These are phyloP conservation scores for Goffeauzyma gilvescens DNA, from an alignment of 768 basidiomycete genomes.

Conservation along the genomic window DNA sequence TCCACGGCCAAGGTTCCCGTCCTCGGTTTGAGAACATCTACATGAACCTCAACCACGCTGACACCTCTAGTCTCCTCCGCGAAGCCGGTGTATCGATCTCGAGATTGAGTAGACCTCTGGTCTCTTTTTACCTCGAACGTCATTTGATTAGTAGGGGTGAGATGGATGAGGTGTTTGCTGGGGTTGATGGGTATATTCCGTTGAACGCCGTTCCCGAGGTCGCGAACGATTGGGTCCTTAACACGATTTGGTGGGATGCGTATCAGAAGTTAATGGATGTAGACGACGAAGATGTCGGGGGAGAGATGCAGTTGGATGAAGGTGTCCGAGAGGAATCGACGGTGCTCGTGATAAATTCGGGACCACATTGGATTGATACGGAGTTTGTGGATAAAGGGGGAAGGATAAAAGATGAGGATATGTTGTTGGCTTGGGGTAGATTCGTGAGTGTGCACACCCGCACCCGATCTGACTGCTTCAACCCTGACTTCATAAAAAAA, in stretches of 20 bases:
- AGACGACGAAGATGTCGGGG: no score
- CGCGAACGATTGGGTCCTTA: conserved; percentile 1
- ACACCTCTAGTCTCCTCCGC: not conserved
- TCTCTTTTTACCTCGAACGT: conserved; percentile 2
- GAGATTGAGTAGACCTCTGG: not conserved
- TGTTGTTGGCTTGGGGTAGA: no score
- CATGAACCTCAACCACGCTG: conserved; percentile 1
- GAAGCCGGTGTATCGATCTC: not conserved
- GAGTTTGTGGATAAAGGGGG: not conserved
- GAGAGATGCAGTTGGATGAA: no score
- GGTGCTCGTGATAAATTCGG: conserved; percentile 4
- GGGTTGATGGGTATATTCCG: not conserved
- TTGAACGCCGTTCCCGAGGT: conserved; percentile 1
- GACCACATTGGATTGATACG: conserved; percentile 6
- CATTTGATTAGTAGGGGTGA: conserved; percentile 3
- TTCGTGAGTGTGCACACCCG: no score
- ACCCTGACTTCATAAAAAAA: no score
- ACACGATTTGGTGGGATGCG: conserved; percentile 2
- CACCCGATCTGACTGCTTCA: no score
- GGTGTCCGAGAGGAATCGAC: conserved; percentile 2
- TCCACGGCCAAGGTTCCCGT: not conserved
- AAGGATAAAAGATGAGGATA: no score
- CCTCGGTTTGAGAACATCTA: not conserved
- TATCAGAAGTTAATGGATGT: conserved; percentile 1
- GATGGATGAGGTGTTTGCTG: not conserved